phyloP scores from a whole-genome alignment of 257 asterid species.

The Solanum peruvianum region DNA sequence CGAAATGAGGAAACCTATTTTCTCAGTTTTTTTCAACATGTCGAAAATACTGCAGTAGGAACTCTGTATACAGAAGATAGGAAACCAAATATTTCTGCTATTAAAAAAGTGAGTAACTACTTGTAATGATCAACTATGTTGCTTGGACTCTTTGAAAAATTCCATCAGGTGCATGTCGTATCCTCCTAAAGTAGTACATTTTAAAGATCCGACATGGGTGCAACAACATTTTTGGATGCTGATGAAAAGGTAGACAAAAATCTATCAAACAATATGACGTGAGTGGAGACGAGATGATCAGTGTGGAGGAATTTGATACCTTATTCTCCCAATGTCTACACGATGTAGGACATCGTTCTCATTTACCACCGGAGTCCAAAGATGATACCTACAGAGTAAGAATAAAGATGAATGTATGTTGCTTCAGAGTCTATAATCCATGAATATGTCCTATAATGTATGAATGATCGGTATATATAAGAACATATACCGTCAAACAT shows the following conservation, averaged over 20 bases:
- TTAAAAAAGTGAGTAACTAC: conserved; percentile 25
- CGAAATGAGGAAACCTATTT: conserved; percentile 30
- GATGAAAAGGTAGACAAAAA: conserved; percentile 26
- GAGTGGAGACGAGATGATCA: conserved; percentile 24
- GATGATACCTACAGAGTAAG: conserved; percentile 22
- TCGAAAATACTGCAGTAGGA: conserved; percentile 24
- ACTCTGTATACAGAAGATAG: conserved; percentile 32
- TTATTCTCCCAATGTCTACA: conserved; percentile 38
- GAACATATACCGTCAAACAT: neutral
- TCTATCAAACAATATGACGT: conserved; percentile 39
- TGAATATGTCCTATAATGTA: neutral
- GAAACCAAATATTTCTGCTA: conserved; percentile 31
- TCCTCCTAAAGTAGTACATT: neutral
- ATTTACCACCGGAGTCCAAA: conserved; percentile 7
- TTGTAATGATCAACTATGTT: neutral
- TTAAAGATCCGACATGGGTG: neutral
- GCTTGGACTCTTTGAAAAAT: neutral
- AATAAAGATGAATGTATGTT: neutral
- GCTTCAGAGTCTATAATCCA: neutral
- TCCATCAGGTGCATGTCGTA: neutral
- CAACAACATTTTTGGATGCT: neutral
- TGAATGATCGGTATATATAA: neutral
- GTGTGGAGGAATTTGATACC: conserved; percentile 32
- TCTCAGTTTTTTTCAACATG: conserved; percentile 24
- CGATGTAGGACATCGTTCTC: neutral